Evolutionary conservation across 2,329 filamentous ascomycete genomes (phyloP), one percentile per base, ranked within the genome.

Genomic region (Aureobasidium zeae): DNA sequence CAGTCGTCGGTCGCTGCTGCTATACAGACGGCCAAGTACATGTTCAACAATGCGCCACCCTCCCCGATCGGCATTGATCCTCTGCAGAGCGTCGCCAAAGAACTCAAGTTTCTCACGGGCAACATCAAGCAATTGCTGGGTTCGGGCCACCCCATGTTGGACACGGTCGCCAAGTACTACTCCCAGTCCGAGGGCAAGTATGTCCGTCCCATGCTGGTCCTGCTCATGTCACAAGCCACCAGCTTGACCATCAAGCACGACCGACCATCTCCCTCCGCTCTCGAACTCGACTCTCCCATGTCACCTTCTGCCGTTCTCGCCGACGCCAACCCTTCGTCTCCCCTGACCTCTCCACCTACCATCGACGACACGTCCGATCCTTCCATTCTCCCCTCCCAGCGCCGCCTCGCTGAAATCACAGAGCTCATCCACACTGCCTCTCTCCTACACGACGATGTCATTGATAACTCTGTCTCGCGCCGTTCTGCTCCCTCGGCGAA

Each of bases 401-500:
- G 89, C 51, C 81, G 91, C 19, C 72, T 98, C 26, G 91, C 91
- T 41, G 91, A 98, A 65, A 96, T 98, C 57, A 91, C 89, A 2
- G 91, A 98, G 65, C 74, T 98, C 44, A 96, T 98, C 52, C 91
- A 98, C 64, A 96, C 91, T 0, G 88, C 91, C 1, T 96, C 89
- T 2, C 76, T 98, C 13, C 78, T 98, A 11, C 91, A 98, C 65
- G 91, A 98, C 72, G 91, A 98, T 66, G 91, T 98, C 21, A 94
- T 98, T 58, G 91, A 98, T 61, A 84, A 89, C 61, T 93, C 88
- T 1, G 73, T 85, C 30, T 83, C 87, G 9, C 79, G 91, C 44
- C 83, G 91, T 48, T 85, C 86, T 21, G 78, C 79, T 2, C 83
- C 86, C 6, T 94, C 86, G 2, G 91, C 91, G 22, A 98, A 98